phyloP scores from a whole-genome alignment of 1,139 yeast genomes.

The Eremothecium cymbalariae region DNA sequence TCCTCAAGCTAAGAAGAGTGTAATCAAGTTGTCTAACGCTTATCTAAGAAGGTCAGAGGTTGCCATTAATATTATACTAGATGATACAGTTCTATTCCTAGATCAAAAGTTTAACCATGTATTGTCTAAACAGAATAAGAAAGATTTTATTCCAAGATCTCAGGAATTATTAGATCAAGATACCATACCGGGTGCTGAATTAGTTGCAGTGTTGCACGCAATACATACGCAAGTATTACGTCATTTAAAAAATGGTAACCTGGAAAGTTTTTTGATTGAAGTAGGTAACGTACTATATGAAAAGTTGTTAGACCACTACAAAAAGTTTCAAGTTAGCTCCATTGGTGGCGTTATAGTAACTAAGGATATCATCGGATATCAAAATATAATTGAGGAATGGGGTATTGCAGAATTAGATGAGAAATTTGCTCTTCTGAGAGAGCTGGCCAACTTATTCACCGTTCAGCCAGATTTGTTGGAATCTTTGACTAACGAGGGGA shows the following conservation, averaged over 20 bases:
- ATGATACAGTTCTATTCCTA: slow-evolving; percentile 47
- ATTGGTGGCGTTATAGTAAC: slow-evolving; percentile 82
- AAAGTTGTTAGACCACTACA: slow-evolving; percentile 62
- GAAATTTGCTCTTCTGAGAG: slow-evolving; percentile 64
- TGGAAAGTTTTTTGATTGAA: slow-evolving; percentile 45
- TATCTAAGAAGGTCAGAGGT: slow-evolving; percentile 62
- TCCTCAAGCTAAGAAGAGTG: slow-evolving; percentile 53
- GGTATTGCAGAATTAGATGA: slow-evolving; percentile 55
- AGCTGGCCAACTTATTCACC: slow-evolving; percentile 76
- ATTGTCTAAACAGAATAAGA: slow-evolving; percentile 54
- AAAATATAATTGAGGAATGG: slow-evolving; percentile 67
- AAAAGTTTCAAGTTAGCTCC: slow-evolving; percentile 66
- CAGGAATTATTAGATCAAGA: slow-evolving; percentile 48
- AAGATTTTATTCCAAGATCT: slow-evolving; percentile 49
- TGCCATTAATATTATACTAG: slow-evolving; percentile 58
- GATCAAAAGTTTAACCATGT: slow-evolving; percentile 42
- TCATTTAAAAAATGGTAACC: slow-evolving; percentile 47
- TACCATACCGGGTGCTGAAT: slow-evolving; percentile 60
- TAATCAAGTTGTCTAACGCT: slow-evolving; percentile 58
- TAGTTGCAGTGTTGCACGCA: slow-evolving; percentile 46
- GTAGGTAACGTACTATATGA: slow-evolving; percentile 56
- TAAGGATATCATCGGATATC: slow-evolving; percentile 74
- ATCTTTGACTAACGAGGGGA: slow-evolving; percentile 78
- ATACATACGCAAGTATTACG: slow-evolving; percentile 35
- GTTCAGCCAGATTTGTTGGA: slow-evolving; percentile 69